Base-by-base conservation (phyloP, 371 early-diverging fungal genomes). In the Mortierella sp. region DNA sequence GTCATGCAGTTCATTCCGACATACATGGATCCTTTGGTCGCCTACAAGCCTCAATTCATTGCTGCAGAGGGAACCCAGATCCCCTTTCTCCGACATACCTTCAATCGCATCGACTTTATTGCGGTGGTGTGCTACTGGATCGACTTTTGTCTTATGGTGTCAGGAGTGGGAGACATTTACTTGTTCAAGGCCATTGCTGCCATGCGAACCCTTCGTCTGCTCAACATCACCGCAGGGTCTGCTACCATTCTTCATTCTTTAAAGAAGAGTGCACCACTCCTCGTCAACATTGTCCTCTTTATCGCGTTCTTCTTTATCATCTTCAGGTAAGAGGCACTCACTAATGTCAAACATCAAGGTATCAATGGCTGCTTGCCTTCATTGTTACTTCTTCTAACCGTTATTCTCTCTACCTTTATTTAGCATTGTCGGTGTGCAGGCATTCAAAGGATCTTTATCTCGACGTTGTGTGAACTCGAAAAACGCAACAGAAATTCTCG, bases 91-190 rank as follows among this genome's bases (percentile, higher is more conserved):
- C 86, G 93, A 16, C 93, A 93, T 61, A 89, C 90, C 61, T 93
- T 91, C 90, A 92, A 92, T 66, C 87, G 93, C n/a, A 86, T 93
- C 34, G 93, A 93, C 70, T 85, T 92, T 53, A 45, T 92, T 16
- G 87, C 92, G 0, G 88, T 93, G 0, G n/a, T 89, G 0, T 82
- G 86, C 9, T 93, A 87, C 82, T 93, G 92, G 91, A 82, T 92
- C 50, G 90, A 92, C 71, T 78, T 92, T 37, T 72, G 64, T 24
- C 71, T 93, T 16, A 75, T 88, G 45, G 52, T 88, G 10, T 63
- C 83, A 13, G 85, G 88, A 22, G 83, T 80, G 8, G 76, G 86
- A 40, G 73, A 89, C 34, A 80, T 91, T 24, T 84, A 89, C 50
- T 79, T 92, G 11, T 92, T 92, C 76, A 91, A 90, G 66, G 86